Base-by-base conservation (phyloP, 306 rosid genomes). In the Begonia masoniana region DNA sequence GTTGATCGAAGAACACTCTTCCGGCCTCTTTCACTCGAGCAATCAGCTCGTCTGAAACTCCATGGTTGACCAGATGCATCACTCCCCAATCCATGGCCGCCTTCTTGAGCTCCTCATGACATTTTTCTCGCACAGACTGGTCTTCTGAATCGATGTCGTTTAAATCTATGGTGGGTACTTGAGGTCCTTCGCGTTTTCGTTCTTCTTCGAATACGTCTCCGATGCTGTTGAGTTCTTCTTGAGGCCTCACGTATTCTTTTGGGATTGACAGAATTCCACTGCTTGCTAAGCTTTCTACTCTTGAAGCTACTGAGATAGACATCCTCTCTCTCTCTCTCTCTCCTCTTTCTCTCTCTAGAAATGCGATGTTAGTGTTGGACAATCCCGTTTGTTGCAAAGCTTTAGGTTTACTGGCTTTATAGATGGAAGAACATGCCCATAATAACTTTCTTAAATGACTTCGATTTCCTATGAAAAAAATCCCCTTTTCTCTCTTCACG, bases 11-110 rank as follows among this genome's bases (percentile, higher is more conserved):
- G 62, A 87, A 87, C 0, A 16, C 21, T n/a, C 57, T 66, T 0
- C 96, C 96, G 1, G 76, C 96, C 39, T 64, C 61, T 65, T 58
- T 81, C 2, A 87, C 59, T 0, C 77, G 21, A 2, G 72, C 41
- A 8, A 83, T 16, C 0, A 87, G 69, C n/a, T 87, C 85, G 11
- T 72, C 61, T 0, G 87, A 50, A 48, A 87, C 72, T 12, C 96
- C 96, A 9, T 87, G 96, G 76, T 87, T 87, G 13, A 83, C 81
- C 6, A 87, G 55, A 51, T 81, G 63, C 96, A 87, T 81, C 16
- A 87, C 96, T 4, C 96, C 96, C 96, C 96, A 87, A 2, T 83
- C 94, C 35, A 42, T 7, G 5, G 96, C 96, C 0, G 87, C 96
- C 48, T 62, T 78, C 73, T 69, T 76, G 45, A 87, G 47, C 43